Percentiles rank a stretch among this genome's conserved stretches.
These are phyloP conservation scores for Botrytis tulipae DNA, from an alignment of 2,329 filamentous ascomycete genomes.

Conservation along the genomic window DNA sequence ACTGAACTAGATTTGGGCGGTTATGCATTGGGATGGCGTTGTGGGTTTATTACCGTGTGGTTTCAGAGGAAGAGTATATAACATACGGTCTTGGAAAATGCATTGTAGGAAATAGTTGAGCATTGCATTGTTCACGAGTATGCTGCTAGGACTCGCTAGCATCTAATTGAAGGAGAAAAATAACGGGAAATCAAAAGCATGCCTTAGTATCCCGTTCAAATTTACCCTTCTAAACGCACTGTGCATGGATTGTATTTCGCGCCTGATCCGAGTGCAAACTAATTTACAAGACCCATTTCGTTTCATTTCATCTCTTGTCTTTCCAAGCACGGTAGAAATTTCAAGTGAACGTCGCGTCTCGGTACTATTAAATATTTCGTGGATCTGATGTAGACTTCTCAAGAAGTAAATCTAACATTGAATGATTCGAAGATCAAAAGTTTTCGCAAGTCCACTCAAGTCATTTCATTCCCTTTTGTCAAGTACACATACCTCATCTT, in stretches of 20 bases:
- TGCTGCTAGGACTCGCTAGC: neutral
- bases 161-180: neutral
- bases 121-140: neutral
- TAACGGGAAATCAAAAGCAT: neutral
- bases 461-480: constrained; percentile 1
- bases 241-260: neutral
- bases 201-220: neutral
- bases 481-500: constrained; percentile 4
- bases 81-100: neutral
- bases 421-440: neutral
- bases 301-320: neutral
- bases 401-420: neutral
- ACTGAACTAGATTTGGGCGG: neutral
- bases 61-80: neutral
- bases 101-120: constrained; percentile 1
- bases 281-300: neutral
- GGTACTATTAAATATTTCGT: neutral
- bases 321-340: neutral
- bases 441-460: neutral
- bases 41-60: neutral
- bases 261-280: neutral
- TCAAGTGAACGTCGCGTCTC: neutral
- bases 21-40: constrained; percentile 26
- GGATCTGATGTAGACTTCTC: neutral
- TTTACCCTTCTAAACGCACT: neutral